Evolutionary conservation across 148 eudicot genomes (phyloP), one percentile per base, ranked within the genome.

Genomic region (Polygonum aviculare): DNA sequence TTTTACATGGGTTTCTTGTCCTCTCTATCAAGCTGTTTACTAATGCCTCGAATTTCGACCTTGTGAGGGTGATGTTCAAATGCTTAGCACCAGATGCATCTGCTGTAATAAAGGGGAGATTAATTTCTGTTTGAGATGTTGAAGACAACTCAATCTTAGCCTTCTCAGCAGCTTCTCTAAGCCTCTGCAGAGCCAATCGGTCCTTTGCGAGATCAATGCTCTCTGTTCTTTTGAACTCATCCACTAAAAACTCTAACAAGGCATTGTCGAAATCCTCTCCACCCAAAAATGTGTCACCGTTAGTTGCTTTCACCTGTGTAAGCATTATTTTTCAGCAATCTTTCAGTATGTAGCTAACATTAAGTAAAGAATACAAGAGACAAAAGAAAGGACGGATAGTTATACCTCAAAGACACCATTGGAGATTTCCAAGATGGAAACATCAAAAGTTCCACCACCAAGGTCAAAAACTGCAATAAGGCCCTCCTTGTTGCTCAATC

Each of bases 381-480:
- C 40, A 51, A 36, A 21, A 74, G 0, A 19, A 59, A 41, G 0
- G 22, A 41, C 31, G 41, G 31, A 33, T 39, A 4, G 70, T 12
- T 40, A 39, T 86, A 94, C 98, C 98, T 94, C 98, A 84, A 94
- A 94, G 52, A 94, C 98, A 77, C 98, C 98, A 77, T 82, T 85
- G 18, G 96, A 92, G 65, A 94, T 94, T 87, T 94, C 98, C 62
- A 94, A 84, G 74, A 94, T 92, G 75, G 98, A 94, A 39, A 94
- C 90, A 89, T 94, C 98, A 85, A 94, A 94, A 35, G 98, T 94
- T 55, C 98, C 98, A 81, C 98, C 98, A 44, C 98, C 98, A 83
- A 94, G 96, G 80, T 94, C 98, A 80, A 92, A 94, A 41, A 94
- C 98, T 19, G 97, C 98, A 77, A 94, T 86, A 26, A 94, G 92